Evolutionary conservation across 331 rosid species (phyloP), one percentile per base, ranked within the genome.

Genomic region (Rhamnella rubrinervis): DNA sequence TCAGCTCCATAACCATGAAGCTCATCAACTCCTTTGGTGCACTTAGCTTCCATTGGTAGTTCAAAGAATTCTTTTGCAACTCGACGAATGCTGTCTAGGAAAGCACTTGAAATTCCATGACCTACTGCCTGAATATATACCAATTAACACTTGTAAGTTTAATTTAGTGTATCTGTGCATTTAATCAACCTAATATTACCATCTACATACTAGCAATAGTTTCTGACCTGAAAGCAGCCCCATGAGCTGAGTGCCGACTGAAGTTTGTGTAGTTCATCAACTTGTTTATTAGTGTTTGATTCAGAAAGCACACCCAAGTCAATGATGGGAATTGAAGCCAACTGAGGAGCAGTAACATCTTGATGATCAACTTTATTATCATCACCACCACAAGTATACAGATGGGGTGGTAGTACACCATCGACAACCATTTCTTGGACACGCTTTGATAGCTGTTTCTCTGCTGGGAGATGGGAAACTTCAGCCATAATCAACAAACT

Each of bases 171-270:
- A 31, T 31, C 3, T 3, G 35, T 23, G 23, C 23, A 23, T 23
- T 23, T 23, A 23, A 1, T 23, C 23, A 23, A 23, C 23, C 23
- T 23, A 23, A 23, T 23, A 23, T 23, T 23, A 23, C 23, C 23
- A 23, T 23, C 23, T 23, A 23, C 23, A 1, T 23, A 23, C 23
- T 31, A 31, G 35, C 35, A 31, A 31, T 31, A 3, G 11, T 8
- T 17, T 4, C 13, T 16, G 44, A 62, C 66, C 66, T 62, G 66
- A 62, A 62, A 62, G 66, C 66, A 62, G 31, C 66, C 52, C 52
- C 66, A 62, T 2, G 66, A 39, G 6, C 31, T 7, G 1, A 62
- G 66, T n/a, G 52, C 52, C 19, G 66, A 39, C 8, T 20, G 3
- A 40, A 62, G 66, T 31, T 31, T 31, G 5, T 31, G 35, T 4